phyloP scores from a whole-genome alignment of 1,139 yeast genomes.

The Magnusiomyces sp. region DNA sequence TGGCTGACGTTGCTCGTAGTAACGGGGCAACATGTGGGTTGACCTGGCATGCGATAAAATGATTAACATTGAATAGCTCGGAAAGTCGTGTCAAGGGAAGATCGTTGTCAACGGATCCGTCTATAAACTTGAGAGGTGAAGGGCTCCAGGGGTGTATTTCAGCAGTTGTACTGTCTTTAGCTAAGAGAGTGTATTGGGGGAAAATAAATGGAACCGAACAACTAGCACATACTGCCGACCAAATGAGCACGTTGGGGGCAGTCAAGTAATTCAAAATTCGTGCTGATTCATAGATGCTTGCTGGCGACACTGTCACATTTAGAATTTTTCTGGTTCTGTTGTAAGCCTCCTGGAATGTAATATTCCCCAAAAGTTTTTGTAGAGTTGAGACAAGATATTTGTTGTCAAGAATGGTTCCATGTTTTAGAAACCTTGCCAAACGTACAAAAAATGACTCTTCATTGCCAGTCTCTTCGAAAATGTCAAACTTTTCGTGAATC shows the following conservation, averaged over 20 bases:
- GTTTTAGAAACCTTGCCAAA: constrained; percentile 56
- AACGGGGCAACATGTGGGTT: constrained; percentile 94
- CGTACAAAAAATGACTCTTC: constrained; percentile 42
- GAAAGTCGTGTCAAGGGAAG: constrained; percentile 81
- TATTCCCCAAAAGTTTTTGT: constrained; percentile 74
- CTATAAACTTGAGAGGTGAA: constrained; percentile 74
- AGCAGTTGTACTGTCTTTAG: constrained; percentile 65
- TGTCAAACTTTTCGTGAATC: constrained; percentile 48
- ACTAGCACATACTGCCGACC: constrained; percentile 96
- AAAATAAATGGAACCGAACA: constrained; percentile 91
- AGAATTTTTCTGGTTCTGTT: constrained; percentile 73
- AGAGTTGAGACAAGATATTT: constrained; percentile 63
- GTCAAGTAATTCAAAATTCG: constrained; percentile 80
- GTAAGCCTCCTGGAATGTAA: constrained; percentile 92
- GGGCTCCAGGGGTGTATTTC: constrained; percentile 75
- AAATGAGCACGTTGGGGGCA: constrained; percentile 85
- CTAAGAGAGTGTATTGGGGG: constrained; percentile 77
- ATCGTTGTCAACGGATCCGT: constrained; percentile 94
- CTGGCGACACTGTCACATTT: constrained; percentile 84
- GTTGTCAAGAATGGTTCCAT: constrained; percentile 86
- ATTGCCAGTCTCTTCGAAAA: constrained; percentile 52
- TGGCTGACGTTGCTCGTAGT: constrained; percentile 32
- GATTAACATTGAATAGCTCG: constrained; percentile 95
- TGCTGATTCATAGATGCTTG: constrained; percentile 48
- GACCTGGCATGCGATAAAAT: constrained; percentile 93